Base-by-base conservation (phyloP, 2,329 filamentous ascomycete species). In the Drechslerella coelobrocha region DNA sequence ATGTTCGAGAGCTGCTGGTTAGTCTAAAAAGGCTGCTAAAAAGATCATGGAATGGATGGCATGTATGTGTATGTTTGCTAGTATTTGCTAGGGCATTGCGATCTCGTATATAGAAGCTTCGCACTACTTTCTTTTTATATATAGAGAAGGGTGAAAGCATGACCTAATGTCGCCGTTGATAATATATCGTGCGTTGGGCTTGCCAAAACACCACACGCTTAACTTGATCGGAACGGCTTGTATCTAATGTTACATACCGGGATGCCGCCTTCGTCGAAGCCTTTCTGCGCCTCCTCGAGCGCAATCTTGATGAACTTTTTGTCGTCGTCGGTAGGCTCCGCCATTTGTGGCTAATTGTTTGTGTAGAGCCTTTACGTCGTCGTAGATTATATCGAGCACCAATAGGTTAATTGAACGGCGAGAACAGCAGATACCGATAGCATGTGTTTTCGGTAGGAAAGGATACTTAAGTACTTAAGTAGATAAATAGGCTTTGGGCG, bases 251-350 rank as follows among this genome's bases (percentile, higher is more conserved):
- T 7, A 69, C 79, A 68, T 77, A 83, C 82, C 51, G 82, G 82
- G 21, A 84, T 78, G 12, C 82, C 83, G 3, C 82, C 82, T 75
- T 83, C 81, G 12, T 76, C 74, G 66, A 81, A 83, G 12, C 80
- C 78, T 17, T 77, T 75, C 72, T 78, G 79, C 21, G 82, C 82
- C 74, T 84, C 83, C 59, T 82, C 80, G 29, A 82, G 76, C 34
- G 82, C 82, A 41, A 84, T 14, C n/a, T 66, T 71, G 45, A 71
- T 59, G 37, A 71, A 71, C 31, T 60, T 63, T 24, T 23, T 54
- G 21, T 71, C 66, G 39, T 41, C 29, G 26, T 71, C 59, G 4
- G 51, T 55, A 8, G 51, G 26, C n/a, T 55, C 39, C 7, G 50
- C n/a, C 50, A 55, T 62, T 31, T 43, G 12, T 5, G 43, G 23